A percentile compares a stretch with the other conserved stretches of the same genome.
Conservation (phyloP, 2,329 filamentous ascomycete genomes). For the Byssothecium circinans region DNA sequence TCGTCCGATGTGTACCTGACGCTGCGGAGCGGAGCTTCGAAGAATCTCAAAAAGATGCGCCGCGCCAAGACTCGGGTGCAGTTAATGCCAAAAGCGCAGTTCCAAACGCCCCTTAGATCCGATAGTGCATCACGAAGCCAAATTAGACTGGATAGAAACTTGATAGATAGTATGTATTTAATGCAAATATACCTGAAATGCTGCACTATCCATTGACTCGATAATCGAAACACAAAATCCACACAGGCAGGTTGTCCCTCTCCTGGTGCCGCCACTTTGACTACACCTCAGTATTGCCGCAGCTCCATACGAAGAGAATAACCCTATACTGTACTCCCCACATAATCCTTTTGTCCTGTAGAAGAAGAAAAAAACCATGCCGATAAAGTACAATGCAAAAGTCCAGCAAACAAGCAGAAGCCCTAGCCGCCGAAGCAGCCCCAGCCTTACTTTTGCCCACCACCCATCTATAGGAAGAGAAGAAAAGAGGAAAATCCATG, state of each 20-base stretch:
- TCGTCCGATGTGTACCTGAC: slow-evolving; percentile 21
- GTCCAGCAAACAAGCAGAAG: background rate
- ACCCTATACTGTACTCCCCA: background rate
- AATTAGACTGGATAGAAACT: too few relatives aligned
- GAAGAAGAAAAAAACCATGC: slow-evolving; percentile 4
- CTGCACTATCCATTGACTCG: background rate
- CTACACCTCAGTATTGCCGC: too few relatives aligned
- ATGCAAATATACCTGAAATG: background rate
- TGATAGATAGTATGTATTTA: background rate
- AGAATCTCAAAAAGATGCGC: slow-evolving; percentile 20
- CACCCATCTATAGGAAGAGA: background rate
- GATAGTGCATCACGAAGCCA: too few relatives aligned
- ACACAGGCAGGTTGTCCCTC: too few relatives aligned
- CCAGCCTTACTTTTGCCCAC: background rate
- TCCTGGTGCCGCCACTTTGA: background rate
- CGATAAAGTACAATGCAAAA: slow-evolving; percentile 11
- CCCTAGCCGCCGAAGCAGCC: slow-evolving; percentile 1
- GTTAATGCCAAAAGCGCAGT: slow-evolving; percentile 15
- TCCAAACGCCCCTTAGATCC: background rate
- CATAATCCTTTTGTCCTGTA: background rate
- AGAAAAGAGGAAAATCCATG: background rate
- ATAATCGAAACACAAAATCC: background rate
- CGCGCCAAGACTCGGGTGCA: slow-evolving; percentile 23
- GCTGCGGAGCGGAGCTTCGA: slow-evolving; percentile 9
- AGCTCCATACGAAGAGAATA: background rate